Evolutionary conservation across 352 stramenopile genomes (phyloP), one percentile per base, ranked within the genome.

Genomic region (Pythium monospermum): DNA sequence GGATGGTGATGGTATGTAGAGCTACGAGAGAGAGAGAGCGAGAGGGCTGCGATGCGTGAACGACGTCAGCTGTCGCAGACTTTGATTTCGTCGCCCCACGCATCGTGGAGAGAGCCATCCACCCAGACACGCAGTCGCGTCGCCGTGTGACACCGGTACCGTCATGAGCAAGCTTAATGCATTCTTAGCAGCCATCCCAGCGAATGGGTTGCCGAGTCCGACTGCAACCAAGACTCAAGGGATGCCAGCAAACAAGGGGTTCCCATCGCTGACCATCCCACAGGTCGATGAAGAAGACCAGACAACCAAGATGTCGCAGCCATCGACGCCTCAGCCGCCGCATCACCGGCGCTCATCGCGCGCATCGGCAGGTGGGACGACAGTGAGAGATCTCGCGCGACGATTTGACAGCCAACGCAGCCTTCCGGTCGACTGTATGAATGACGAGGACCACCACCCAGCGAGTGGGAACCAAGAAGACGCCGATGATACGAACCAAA

Each of bases 101-200:
- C 26, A 11, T n/a, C n/a, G n/a, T n/a, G n/a, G n/a, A n/a, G n/a
- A n/a, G n/a, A n/a, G n/a, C n/a, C n/a, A n/a, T n/a, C n/a, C n/a
- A n/a, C n/a, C n/a, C n/a, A n/a, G n/a, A n/a, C n/a, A n/a, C n/a
- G n/a, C n/a, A n/a, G n/a, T n/a, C n/a, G n/a, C n/a, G n/a, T n/a
- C n/a, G n/a, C n/a, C n/a, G n/a, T n/a, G n/a, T n/a, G n/a, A n/a
- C n/a, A n/a, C n/a, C n/a, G n/a, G n/a, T n/a, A n/a, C 30, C 22
- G 21, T 21, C 16, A 63, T 63, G 55, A 54, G 42, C 69, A 90
- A 87, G 55, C 72, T 90, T 32, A 85, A 86, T 59, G 79, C 79
- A 32, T 90, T 90, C 65, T 63, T 90, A 57, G 79, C 79, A 40
- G 50, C 76, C 11, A 69, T 90, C 50, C 79, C 79, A 8, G 68